These are phyloP conservation scores for Trematosphaeria pertusa DNA, from an alignment of 2,329 filamentous ascomycete genomes.

Conservation along the genomic window DNA sequence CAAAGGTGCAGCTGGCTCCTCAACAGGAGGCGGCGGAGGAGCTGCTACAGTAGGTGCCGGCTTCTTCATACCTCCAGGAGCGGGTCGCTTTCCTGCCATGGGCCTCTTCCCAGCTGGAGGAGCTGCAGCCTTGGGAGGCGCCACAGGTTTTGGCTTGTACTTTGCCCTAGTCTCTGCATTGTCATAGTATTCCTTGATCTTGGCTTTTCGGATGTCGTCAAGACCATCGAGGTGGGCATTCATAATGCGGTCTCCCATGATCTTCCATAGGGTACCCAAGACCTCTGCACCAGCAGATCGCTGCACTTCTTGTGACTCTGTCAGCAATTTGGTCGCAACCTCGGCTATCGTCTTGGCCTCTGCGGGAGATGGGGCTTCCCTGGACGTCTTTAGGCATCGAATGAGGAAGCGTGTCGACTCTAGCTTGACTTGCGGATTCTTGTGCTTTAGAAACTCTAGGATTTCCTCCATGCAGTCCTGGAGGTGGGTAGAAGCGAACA, in stretches of 20 bases:
- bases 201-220: slow-evolving; percentile 93
- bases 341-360: slow-evolving; percentile 90
- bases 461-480: slow-evolving; percentile 93
- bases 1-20: slow-evolving; percentile 60
- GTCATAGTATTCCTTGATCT: slow-evolving; percentile 92
- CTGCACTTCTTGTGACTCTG: slow-evolving; percentile 85
- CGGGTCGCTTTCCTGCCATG: slow-evolving; percentile 59
- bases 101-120: slow-evolving; percentile 52
- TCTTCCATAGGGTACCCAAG: slow-evolving; percentile 96
- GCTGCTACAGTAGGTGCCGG: slow-evolving; percentile 50
- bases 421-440: slow-evolving; percentile 97
- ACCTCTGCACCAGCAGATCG: slow-evolving; percentile 91
- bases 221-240: slow-evolving; percentile 87
- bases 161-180: slow-evolving; percentile 85
- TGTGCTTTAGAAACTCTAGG: slow-evolving; percentile 82
- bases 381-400: slow-evolving; percentile 81
- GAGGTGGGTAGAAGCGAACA: slow-evolving; percentile 71
- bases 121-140: slow-evolving; percentile 64
- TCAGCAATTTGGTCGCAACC: slow-evolving; percentile 83
- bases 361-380: slow-evolving; percentile 80
- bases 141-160: slow-evolving; percentile 83
- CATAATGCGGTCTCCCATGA: slow-evolving; percentile 96
- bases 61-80: slow-evolving; percentile 60
- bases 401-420: slow-evolving; percentile 94
- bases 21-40: slow-evolving; percentile 47